A percentile compares a stretch with the other conserved stretches of the same genome.
Evolutionary conservation across 148 eudicot species (phyloP).

Genomic region (Drosera capensis): DNA sequence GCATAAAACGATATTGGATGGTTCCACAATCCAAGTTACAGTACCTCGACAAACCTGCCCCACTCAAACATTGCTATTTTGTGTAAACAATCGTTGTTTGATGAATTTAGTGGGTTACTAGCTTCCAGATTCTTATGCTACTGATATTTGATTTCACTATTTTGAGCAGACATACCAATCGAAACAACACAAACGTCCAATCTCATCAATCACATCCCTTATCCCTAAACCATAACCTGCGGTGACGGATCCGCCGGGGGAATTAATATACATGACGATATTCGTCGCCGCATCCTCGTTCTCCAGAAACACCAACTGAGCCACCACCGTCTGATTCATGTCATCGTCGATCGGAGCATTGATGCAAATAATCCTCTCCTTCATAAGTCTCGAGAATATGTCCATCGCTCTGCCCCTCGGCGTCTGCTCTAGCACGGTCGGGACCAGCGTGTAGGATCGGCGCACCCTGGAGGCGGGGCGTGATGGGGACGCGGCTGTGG

Average conservation of each 20-base stretch:
- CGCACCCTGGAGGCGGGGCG: too few species aligned
- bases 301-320: slow-evolving; percentile 85
- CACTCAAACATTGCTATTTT: too few species aligned
- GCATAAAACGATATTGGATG: too few species aligned
- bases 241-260: slow-evolving; percentile 97
- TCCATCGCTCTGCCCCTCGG: slow-evolving; percentile 87
- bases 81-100: too few species aligned
- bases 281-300: slow-evolving; percentile 91
- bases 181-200: background rate
- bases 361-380: slow-evolving; percentile 83
- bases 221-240: slow-evolving; percentile 35
- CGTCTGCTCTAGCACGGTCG: slow-evolving; percentile 94
- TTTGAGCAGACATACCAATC: too few species aligned
- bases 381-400: slow-evolving; percentile 83
- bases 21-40: too few species aligned
- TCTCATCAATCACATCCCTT: too few species aligned
- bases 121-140: too few species aligned
- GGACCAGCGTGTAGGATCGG: slow-evolving; percentile 51
- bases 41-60: too few species aligned
- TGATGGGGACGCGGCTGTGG: too few species aligned
- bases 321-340: slow-evolving; percentile 86
- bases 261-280: slow-evolving; percentile 79
- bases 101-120: too few species aligned
- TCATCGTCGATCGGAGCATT: slow-evolving; percentile 85
- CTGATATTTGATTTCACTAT: too few species aligned